Evolutionary conservation across 2,329 filamentous ascomycete genomes (phyloP), one percentile per base, ranked within the genome.

Genomic region (Botrytis pseudocinerea): DNA sequence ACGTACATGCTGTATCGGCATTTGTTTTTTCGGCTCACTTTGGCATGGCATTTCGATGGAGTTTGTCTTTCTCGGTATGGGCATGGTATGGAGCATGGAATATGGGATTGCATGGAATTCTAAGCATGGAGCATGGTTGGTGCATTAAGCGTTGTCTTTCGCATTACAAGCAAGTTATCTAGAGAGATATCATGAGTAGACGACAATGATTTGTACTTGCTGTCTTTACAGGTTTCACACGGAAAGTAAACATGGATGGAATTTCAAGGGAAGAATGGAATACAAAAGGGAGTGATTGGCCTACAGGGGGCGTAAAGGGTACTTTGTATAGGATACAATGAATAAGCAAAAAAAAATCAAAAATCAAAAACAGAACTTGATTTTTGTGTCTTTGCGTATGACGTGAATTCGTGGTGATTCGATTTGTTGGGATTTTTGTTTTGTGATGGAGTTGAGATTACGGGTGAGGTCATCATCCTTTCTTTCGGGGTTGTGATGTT

Each of bases 241-340:
- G 51, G n/a, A 28, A 42, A n/a, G 60, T 25, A 28, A 44, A 38
- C 3, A 63, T 28, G 61, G 16, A 63, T 42, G 38, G 25, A 25
- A 22, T 63, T 63, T 44, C 10, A 28, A 44, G 38, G 38, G 38
- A 42, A 9, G 38, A 18, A 44, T 63, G 60, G 38, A 40, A 62
- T 40, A 40, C 35, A 42, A 40, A 28, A 28, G n/a, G 60, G 40
- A 42, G 28, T 32, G 51, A 28, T 57, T 28, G 18, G 61, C 61
- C 14, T n/a, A 40, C 4, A n/a, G 14, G 61, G 8, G 8, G 18
- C 18, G n/a, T 20, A 12, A 28, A 28, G 22, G 32, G 61, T 42
- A 63, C 42, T 42, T 44, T 44, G 61, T 63, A 63, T 44, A 44
- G 61, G 38, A 42, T 44, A 44, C 61, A 63, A 63, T 44, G 61